Base-by-base conservation (phyloP, 176 grass and related monocot genomes). In the Avena eriantha region DNA sequence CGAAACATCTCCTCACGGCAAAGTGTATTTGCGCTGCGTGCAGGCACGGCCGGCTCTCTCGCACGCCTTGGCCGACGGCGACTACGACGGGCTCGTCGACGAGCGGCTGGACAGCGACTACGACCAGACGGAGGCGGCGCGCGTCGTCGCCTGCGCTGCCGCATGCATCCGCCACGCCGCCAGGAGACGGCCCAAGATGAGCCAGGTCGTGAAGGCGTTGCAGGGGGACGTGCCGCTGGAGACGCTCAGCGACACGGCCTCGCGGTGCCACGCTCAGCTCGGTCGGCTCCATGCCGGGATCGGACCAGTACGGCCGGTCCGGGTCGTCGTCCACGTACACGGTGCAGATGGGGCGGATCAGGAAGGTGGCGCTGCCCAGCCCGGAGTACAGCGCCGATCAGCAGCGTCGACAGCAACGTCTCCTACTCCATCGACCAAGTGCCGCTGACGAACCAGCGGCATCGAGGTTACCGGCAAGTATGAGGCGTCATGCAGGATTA, bases 141-240 rank as follows among this genome's bases (percentile, higher is more conserved):
- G 86, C 39, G 58, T 94, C 73, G 86, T 86, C 2, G 84, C 89
- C n/a, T 41, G 64, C 46, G 92, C 92, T 51, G 92, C 83, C 19
- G 92, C 84, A 10, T 58, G 75, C 24, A 80, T 94, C 78, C 92
- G 84, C 50, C 92, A 91, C 84, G 87, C 89, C 47, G 92, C 73
- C 18, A 85, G 83, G 11, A 77, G 83, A 3, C 89, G 92, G 8
- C 92, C 92, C 77, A 93, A 85, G 84, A 93, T 91, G 92, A 91
- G 92, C 65, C 82, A 86, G 82, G 88, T 93, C 46, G 92, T 91
- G 2, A 63, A 54, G 73, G 92, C 89, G 36, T 74, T 94, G 8
- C 82, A 80, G 33, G 89, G 92, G 13, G 67, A 39, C 14, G 84
- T 89, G 29, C 72, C 74, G n/a, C 83, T 91, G 14, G 92, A 94